Percentiles rank a stretch among this genome's conserved stretches.
These are phyloP conservation scores for Datisca glomerata DNA, from an alignment of 306 rosid genomes.

Conservation along the genomic window DNA sequence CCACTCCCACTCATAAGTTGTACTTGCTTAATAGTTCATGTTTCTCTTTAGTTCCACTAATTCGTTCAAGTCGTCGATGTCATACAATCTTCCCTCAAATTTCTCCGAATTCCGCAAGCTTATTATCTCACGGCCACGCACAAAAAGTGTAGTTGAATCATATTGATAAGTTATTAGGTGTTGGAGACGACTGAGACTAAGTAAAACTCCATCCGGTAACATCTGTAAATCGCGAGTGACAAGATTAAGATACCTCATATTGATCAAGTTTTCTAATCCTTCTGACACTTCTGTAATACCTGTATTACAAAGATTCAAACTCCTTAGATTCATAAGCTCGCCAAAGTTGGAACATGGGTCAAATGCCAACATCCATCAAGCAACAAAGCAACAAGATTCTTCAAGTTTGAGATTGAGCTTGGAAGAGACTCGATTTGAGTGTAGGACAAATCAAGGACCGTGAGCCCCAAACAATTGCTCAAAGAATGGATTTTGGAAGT, in stretches of 20 bases:
- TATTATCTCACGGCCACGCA: conserved; percentile 3
- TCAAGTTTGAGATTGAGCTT: not conserved
- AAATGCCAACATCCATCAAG: not conserved
- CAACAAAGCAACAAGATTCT: conserved; percentile 2
- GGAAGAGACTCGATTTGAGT: conserved; percentile 1
- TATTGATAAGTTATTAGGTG: not conserved
- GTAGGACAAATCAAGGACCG: not conserved
- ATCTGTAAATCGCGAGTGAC: not conserved
- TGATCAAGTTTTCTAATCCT: conserved; percentile 3
- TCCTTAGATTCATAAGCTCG: not conserved
- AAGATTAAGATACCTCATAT: conserved; percentile 5
- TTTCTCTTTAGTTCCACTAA: not conserved
- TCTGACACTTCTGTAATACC: conserved; percentile 1
- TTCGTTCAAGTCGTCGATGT: not conserved
- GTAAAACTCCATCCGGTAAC: not conserved
- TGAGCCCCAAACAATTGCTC: not conserved
- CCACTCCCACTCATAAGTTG: no score
- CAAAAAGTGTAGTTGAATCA: not conserved
- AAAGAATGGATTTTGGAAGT: no score
- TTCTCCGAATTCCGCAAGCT: conserved; percentile 3
- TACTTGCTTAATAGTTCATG: no score
- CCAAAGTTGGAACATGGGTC: conserved; percentile 9
- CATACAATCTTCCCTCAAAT: not conserved
- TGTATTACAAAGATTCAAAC: not conserved
- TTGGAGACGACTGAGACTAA: conserved; percentile 1